phyloP scores from a whole-genome alignment of 306 rosid genomes.

The Acmispon strigosus region DNA sequence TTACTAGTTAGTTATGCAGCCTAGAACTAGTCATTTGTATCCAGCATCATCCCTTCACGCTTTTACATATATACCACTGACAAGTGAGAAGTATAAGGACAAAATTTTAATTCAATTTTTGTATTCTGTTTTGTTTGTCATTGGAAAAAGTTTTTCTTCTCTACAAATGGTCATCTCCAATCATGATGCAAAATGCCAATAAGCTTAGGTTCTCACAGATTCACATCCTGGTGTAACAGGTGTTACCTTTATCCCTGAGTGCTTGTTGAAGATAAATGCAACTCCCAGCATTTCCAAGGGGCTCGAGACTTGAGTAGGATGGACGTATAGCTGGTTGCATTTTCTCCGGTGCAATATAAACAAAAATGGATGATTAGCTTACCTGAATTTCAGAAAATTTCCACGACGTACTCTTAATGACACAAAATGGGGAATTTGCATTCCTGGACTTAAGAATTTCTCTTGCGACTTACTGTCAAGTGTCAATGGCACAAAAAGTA shows the following conservation, averaged over 20 bases:
- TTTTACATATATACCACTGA: not conserved
- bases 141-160: not conserved
- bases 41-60: not conserved
- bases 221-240: slow-evolving; percentile 47
- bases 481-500: slow-evolving; percentile 6
- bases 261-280: slow-evolving; percentile 66
- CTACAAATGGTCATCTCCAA: not conserved
- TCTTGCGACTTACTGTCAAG: not conserved
- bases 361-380: slow-evolving; percentile 6
- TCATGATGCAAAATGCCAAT: slow-evolving; percentile 18
- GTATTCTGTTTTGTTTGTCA: not conserved
- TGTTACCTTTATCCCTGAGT: slow-evolving; percentile 66
- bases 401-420: slow-evolving; percentile 14
- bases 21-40: not conserved
- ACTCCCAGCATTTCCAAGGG: slow-evolving; percentile 67
- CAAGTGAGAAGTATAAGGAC: not conserved
- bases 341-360: slow-evolving; percentile 8
- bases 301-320: slow-evolving; percentile 35
- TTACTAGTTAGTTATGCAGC: not conserved
- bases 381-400: slow-evolving; percentile 1
- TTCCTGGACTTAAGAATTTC: not conserved
- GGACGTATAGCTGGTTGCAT: slow-evolving; percentile 2
- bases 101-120: not conserved
- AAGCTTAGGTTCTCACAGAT: slow-evolving; percentile 6
- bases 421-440: slow-evolving; percentile 15